Evolutionary conservation across 2,329 filamentous ascomycete species (phyloP), one percentile per base, ranked within the genome.

Genomic region (Xylaria sp.): DNA sequence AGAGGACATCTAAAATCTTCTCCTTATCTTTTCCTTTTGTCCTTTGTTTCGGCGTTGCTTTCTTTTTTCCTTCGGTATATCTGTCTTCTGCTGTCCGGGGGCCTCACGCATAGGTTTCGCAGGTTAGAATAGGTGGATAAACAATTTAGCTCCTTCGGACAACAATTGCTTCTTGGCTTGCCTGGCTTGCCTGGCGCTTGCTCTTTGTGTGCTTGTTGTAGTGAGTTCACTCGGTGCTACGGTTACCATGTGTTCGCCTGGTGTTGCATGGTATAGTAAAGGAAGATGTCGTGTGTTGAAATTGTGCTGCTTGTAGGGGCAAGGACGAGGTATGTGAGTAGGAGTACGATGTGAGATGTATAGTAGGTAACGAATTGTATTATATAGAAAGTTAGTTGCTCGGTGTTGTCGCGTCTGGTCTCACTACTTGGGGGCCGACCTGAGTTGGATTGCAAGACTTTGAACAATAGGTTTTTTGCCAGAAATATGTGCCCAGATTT

Each of bases 1-100:
- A 19, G 24, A 14, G 48, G 60, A 59, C 58, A 59, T 67, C 12
- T 62, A 47, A 54, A 36, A 39, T 39, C 54, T 8, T 59, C 59
- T 58, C 54, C 34, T 63, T 63, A 11, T 34, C 36, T 56, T 56
- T 54, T 48, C 27, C 32, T 30, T 12, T 55, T 24, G 9, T 36
- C 19, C 21, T 30, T 62, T 17, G 32, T n/a, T 30, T 51, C 19
- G 4, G 48, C 30, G 48, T 51, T 51, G 39, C 48, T 39, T 39
- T 14, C 24, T 34, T 36, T 54, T 47, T 11, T 59, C n/a, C 34
- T 54, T 17, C 24, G 12, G 19, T 2, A 51, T 55, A 14, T 30
- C 47, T 47, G 42, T 47, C 42, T 47, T 6, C 42, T 47, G 17
- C n/a, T 58, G n/a, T 50, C 36, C 24, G n/a, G 45, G 32, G 45